These are phyloP conservation scores for Shiraia sp. DNA, from an alignment of 2,329 filamentous ascomycete genomes.

Conservation along the genomic window DNA sequence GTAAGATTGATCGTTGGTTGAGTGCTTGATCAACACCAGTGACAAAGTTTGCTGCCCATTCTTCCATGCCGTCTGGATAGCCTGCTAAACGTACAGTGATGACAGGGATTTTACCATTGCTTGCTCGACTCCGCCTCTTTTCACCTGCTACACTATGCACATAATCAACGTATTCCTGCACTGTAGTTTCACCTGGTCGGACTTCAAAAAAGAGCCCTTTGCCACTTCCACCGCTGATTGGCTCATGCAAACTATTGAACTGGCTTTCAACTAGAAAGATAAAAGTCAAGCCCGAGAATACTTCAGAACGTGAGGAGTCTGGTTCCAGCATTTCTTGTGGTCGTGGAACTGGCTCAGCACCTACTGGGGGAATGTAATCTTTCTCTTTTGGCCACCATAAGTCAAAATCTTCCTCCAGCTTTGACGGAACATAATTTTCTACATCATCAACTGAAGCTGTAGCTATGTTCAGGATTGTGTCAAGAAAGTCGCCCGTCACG, in stretches of 20 bases:
- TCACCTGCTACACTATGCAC: slow-evolving; percentile 75
- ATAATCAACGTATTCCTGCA: slow-evolving; percentile 76
- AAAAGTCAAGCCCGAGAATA: slow-evolving; percentile 89
- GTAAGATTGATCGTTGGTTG: slow-evolving; percentile 81
- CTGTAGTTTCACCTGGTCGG: slow-evolving; percentile 63
- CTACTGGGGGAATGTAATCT: slow-evolving; percentile 72
- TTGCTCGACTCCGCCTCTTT: slow-evolving; percentile 68
- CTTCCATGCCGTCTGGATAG: slow-evolving; percentile 48
- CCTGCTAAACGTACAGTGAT: slow-evolving; percentile 74
- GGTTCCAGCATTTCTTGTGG: slow-evolving; percentile 73
- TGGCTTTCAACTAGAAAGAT: slow-evolving; percentile 80
- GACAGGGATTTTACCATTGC: slow-evolving; percentile 69
- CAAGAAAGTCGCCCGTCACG: slow-evolving; percentile 73
- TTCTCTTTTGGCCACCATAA: slow-evolving; percentile 75
- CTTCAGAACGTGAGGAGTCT: slow-evolving; percentile 63
- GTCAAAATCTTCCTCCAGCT: slow-evolving; percentile 79
- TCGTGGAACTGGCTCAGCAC: slow-evolving; percentile 73
- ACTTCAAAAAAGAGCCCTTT: slow-evolving; percentile 75
- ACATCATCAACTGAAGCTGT: slow-evolving; percentile 39
- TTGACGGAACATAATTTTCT: slow-evolving; percentile 57
- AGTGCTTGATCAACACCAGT: slow-evolving; percentile 70
- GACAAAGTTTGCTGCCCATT: slow-evolving; percentile 73
- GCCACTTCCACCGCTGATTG: slow-evolving; percentile 78
- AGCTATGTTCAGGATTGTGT: slow-evolving; percentile 68
- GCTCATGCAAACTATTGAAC: slow-evolving; percentile 72